phyloP scores from a whole-genome alignment of 2,329 filamentous ascomycete species.

The Alternaria sp. region DNA sequence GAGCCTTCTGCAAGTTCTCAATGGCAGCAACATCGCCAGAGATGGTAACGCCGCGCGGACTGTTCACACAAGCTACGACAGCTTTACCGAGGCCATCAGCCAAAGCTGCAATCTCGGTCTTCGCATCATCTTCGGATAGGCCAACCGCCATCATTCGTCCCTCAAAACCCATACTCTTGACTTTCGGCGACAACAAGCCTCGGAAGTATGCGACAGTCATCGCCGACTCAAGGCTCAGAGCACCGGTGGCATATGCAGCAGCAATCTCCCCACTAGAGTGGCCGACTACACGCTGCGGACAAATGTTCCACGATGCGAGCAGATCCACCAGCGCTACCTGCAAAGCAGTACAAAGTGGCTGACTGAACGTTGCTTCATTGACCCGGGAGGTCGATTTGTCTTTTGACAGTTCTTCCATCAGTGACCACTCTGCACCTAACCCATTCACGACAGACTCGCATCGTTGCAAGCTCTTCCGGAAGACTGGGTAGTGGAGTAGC shows the following conservation, averaged over 20 bases:
- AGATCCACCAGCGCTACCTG: constrained; percentile 34
- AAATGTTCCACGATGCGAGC: constrained; percentile 18
- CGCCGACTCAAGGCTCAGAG: constrained; percentile 9
- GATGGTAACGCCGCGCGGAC: constrained; percentile 52
- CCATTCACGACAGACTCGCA: constrained; percentile 5
- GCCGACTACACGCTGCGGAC: constrained; percentile 23
- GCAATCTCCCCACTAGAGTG: constrained; percentile 40
- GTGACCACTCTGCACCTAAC: constrained; percentile 14
- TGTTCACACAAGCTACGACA: constrained; percentile 47
- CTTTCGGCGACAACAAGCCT: constrained; percentile 8
- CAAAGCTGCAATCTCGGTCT: constrained; percentile 3
- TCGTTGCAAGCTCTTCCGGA: constrained; percentile 11
- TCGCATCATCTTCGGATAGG: constrained; percentile 22
- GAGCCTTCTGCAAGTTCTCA: constrained; percentile 33
- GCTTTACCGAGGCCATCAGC: constrained; percentile 21
- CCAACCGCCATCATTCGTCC: constrained; percentile 43
- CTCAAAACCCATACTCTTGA: constrained; percentile 9
- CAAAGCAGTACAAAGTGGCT: constrained; percentile 29
- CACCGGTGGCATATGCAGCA: constrained; percentile 29
- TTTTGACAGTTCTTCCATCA: constrained; percentile 18
- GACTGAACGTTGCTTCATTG: constrained; percentile 17
- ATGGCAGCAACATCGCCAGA: constrained; percentile 53
- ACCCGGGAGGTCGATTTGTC: constrained; percentile 10
- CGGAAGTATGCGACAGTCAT: constrained; percentile 22
- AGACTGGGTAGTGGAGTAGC: constrained; percentile 32